A percentile compares a stretch with the other conserved stretches of the same genome.
phyloP scores from a whole-genome alignment of 2,329 filamentous ascomycete species.

The Colletotrichum orchidophilum region DNA sequence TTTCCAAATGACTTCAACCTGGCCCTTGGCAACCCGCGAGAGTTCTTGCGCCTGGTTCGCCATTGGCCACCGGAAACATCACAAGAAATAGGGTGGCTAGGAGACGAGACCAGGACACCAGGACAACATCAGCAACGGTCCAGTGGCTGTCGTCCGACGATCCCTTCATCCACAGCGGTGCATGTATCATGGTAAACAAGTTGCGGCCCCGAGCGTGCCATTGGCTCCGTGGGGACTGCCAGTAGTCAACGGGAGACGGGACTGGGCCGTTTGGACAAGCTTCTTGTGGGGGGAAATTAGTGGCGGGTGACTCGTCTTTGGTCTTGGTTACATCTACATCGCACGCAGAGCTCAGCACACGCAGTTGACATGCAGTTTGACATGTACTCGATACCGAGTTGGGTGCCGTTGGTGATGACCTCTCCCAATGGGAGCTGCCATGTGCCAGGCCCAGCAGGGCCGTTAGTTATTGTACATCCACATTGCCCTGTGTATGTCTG shows the following conservation, averaged over 20 bases:
- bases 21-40: not conserved
- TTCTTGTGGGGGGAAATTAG: constrained; percentile 17
- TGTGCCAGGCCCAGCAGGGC: not conserved
- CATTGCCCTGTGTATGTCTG: not conserved
- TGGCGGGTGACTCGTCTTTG: not conserved
- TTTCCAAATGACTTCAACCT: not conserved
- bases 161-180: constrained; percentile 25
- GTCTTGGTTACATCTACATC: constrained; percentile 24
- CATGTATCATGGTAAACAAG: constrained; percentile 24
- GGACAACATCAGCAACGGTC: not conserved
- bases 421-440: not conserved
- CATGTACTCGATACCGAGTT: constrained; percentile 17
- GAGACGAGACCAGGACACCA: constrained; percentile 8
- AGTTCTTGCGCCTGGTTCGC: not conserved
- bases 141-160: constrained; percentile 25
- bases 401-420: not conserved
- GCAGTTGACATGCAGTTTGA: not conserved
- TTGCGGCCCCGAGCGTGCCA: not conserved
- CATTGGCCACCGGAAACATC: not conserved
- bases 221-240: constrained; percentile 25
- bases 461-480: not conserved
- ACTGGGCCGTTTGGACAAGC: constrained; percentile 33
- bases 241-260: constrained; percentile 26
- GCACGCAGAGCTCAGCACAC: not conserved
- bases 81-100: constrained; percentile 31